Conservation (phyloP, 2,329 filamentous ascomycete species). For the Neocatenulostroma microsporum region DNA sequence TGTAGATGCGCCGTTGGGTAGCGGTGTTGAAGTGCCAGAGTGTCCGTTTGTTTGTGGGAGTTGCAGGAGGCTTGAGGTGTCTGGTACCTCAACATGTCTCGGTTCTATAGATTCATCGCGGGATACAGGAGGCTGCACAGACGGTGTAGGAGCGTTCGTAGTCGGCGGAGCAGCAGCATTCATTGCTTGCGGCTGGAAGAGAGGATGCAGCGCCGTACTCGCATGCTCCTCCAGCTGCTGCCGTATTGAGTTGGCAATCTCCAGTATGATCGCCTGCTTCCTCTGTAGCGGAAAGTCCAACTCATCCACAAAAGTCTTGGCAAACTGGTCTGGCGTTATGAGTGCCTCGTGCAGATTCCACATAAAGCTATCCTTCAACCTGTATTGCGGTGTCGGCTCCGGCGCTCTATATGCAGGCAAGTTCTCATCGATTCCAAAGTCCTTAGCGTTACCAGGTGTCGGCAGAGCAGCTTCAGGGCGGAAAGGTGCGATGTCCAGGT, state of each 20-base stretch:
- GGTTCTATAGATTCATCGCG: conserved; percentile 45
- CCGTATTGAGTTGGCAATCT: conserved; percentile 89
- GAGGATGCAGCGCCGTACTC: conserved; percentile 82
- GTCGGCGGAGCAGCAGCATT: conserved; percentile 23
- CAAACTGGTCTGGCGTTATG: conserved; percentile 92
- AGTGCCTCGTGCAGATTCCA: conserved; percentile 97
- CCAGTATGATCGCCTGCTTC: conserved; percentile 56
- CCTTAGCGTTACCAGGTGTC: conserved; percentile 51
- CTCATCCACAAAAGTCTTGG: conserved; percentile 82
- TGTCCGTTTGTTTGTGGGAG: conserved; percentile 46
- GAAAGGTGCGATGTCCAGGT: conserved; percentile 80
- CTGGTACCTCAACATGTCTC: conserved; percentile 23
- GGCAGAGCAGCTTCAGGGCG: conserved; percentile 59
- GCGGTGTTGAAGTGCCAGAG: conserved; percentile 39
- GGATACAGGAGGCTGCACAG: conserved; percentile 36
- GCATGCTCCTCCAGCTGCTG: conserved; percentile 95
- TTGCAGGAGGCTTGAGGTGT: conserved; percentile 23
- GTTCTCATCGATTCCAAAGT: conserved; percentile 58
- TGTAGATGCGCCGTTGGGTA: conserved; percentile 37
- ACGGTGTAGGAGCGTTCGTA: conserved; percentile 24
- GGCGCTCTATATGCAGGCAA: conserved; percentile 71
- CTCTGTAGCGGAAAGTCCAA: conserved; percentile 74
- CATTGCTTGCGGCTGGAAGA: conserved; percentile 60
- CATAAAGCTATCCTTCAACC: conserved; percentile 88
- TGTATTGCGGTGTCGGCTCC: conserved; percentile 73